These are phyloP conservation scores for Sporothrix variecibatus DNA, from an alignment of 2,329 filamentous ascomycete species.

Conservation along the genomic window DNA sequence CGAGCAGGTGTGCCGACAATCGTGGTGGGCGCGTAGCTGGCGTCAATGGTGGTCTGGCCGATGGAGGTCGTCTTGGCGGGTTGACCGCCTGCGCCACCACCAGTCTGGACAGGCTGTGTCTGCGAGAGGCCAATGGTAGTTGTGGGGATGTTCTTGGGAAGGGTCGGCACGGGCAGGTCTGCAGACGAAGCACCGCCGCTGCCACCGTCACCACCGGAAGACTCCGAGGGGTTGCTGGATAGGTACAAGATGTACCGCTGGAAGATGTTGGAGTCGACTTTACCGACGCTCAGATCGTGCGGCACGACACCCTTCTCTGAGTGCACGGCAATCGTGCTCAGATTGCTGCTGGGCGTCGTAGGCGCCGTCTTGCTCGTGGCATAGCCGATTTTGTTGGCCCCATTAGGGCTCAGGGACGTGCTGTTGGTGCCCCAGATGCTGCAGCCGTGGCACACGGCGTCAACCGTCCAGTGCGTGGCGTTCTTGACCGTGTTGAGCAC, in stretches of 20 bases:
- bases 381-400: constrained; percentile 34
- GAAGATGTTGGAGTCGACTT: constrained; percentile 27
- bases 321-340: constrained; percentile 33
- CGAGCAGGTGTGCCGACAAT: constrained; percentile 15
- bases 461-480: constrained; percentile 38
- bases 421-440: constrained; percentile 32
- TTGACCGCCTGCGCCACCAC: not conserved
- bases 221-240: not conserved
- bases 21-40: constrained; percentile 21
- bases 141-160: constrained; percentile 11
- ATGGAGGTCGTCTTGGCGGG: constrained; percentile 1
- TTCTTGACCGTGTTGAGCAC: constrained; percentile 32
- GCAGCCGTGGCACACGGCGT: constrained; percentile 36
- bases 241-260: constrained; percentile 26
- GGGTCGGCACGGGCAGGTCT: constrained; percentile 1
- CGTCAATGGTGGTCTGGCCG: constrained; percentile 1
- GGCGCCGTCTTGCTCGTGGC: constrained; percentile 32
- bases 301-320: constrained; percentile 32
- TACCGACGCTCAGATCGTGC: constrained; percentile 26
- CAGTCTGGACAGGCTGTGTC: not conserved
- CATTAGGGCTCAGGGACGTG: constrained; percentile 34
- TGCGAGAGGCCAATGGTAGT: constrained; percentile 23
- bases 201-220: not conserved
- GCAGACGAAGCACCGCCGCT: not conserved
- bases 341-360: constrained; percentile 33